Base-by-base conservation (phyloP, 106 monocot genomes). In the Apostasia shenzhenica region DNA sequence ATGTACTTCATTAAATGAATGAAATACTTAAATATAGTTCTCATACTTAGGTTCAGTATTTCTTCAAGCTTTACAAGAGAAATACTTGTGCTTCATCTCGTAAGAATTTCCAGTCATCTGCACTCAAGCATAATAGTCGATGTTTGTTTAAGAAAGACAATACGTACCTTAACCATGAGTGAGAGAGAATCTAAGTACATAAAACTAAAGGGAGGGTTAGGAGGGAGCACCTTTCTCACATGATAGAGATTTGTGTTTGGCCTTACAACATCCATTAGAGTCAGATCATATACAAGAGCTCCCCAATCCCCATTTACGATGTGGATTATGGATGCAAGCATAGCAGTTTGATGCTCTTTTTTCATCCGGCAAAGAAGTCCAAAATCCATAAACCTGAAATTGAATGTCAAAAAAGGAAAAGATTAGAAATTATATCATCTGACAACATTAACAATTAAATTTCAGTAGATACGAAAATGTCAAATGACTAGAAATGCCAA, bases 341-440 rank as follows among this genome's bases (percentile, higher is more conserved):
- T 91, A 45, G 95, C 95, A 70, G 80, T 41, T 66, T 95, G 91
- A 70, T 95, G 95, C 66, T 83, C 86, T 84, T 80, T 83, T 75
- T 95, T 84, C 91, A 95, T 91, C 70, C 80, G 85, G 63, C 91
- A 95, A 80, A 95, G 79, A 77, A 95, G 84, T 69, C 95, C 95
- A 82, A 95, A 95, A 84, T 95, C 95, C 44, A 95, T 77, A 89
- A 95, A 89, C 76, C 95, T 95, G 78, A 75, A 72, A 78, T 8
- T 43, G 5, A 57, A 41, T 52, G 26, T 44, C 42, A 14, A 70
- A 2, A 1, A 13, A 50, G 26, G 2, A 14, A 2, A 68, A 68
- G 49, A 37, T 46, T 58, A 52, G n/a, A 26, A 26, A 26, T 26
- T 26, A 26, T 26, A 0, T 26, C 26, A 26, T 26, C 26, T 26